phyloP scores from a whole-genome alignment of 140 eudicot genomes.

The Flaveria floridana region DNA sequence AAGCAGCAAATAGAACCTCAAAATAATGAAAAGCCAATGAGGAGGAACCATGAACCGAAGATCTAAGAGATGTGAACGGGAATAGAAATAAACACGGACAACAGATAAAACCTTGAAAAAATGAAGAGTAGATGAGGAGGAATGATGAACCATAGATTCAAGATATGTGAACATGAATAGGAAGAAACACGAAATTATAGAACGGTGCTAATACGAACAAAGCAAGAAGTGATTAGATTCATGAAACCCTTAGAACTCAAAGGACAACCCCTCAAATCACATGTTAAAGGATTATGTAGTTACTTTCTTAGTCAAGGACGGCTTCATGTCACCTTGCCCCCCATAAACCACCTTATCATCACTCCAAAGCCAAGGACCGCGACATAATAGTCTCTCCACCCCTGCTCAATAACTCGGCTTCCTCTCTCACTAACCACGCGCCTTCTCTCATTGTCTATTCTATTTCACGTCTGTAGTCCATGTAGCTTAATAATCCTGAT shows the following conservation, averaged over 20 bases:
- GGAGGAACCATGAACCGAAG: slow-evolving; percentile 8
- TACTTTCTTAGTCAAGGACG: not conserved
- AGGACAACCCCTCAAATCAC: too few species aligned
- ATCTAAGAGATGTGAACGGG: not conserved
- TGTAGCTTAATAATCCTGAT: not conserved
- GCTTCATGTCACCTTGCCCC: not conserved
- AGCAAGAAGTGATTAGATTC: not conserved
- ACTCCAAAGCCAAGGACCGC: not conserved
- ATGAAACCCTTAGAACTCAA: not conserved
- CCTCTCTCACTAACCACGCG: not conserved
- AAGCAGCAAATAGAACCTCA: not conserved
- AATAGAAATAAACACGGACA: not conserved
- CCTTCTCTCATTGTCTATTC: not conserved
- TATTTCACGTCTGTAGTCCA: not conserved
- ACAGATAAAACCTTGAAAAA: too few species aligned
- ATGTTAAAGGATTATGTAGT: too few species aligned
- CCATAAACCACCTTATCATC: not conserved
- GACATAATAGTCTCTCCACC: not conserved
- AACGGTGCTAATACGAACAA: not conserved
- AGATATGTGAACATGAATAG: not conserved
- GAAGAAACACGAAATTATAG: not conserved
- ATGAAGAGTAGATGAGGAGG: not conserved
- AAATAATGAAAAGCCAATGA: not conserved
- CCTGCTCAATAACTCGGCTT: not conserved
- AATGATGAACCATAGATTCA: not conserved